Conservation (phyloP, 2,329 filamentous ascomycete genomes). For the Cercospora brassicicola region DNA sequence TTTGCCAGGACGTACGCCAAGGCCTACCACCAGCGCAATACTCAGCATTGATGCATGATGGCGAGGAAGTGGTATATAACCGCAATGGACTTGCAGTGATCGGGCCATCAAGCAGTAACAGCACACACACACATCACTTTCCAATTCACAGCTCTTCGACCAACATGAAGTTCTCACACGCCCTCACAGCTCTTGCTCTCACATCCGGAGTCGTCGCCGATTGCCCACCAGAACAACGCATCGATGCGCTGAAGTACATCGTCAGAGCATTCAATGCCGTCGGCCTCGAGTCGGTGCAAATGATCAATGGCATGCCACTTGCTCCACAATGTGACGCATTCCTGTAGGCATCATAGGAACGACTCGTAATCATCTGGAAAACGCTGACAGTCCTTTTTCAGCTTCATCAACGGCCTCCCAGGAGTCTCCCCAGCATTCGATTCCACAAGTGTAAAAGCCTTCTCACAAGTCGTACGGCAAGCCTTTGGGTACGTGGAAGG, state of each 20-base stretch:
- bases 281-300: neutral
- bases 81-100: neutral
- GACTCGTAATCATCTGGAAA: no score
- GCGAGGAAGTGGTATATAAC: neutral
- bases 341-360: neutral
- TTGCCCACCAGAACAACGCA: neutral
- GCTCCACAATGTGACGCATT: slow-evolving; percentile 1
- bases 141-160: neutral
- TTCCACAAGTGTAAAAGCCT: slow-evolving; percentile 6
- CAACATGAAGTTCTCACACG: neutral
- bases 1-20: neutral
- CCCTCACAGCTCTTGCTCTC: neutral
- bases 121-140: neutral
- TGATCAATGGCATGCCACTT: slow-evolving; percentile 9
- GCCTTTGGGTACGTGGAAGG: slow-evolving; percentile 2
- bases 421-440: slow-evolving; percentile 9
- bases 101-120: neutral
- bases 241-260: slow-evolving; percentile 7
- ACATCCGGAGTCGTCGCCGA: neutral
- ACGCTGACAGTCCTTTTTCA: neutral
- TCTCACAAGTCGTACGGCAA: slow-evolving; percentile 7
- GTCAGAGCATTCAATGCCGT: slow-evolving; percentile 7
- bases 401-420: slow-evolving; percentile 13
- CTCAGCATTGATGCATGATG: neutral
- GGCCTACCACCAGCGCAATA: neutral